Base-by-base conservation (phyloP, 2,329 filamentous ascomycete genomes). In the Escovopsis weberi region DNA sequence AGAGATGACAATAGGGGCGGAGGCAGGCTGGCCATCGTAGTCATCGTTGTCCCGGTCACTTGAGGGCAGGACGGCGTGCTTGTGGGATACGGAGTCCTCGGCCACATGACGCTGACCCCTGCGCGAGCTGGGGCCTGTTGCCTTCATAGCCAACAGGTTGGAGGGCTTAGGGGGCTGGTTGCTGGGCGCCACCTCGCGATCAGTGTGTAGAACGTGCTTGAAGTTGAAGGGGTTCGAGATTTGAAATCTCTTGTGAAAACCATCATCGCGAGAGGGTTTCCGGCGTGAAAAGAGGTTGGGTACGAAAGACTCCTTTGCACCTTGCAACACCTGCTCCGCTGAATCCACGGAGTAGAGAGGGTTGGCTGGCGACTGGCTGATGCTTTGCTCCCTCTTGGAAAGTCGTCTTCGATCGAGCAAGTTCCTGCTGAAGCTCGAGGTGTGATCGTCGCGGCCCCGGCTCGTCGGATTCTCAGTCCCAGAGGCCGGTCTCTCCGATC, bases 211-310 rank as follows among this genome's bases (percentile, higher is more conserved):
- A 32, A 81, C 65, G 56, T 81, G 77, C 53, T 80, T 75, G 47
- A 81, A 81, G 61, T 80, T 79, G 58, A 77, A 80, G 3, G 77
- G 77, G 1, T 65, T 70, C 1, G 77, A 81, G 42, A 81, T 81
- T 42, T 70, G 67, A 40, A 69, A 53, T 47, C 64, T 69, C 51
- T 58, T 69, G 28, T 30, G 28, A 8, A 30, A 30, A 42, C 52
- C 46, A 26, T 63, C 59, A 37, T 63, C 60, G 18, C 60, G 58
- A 26, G 57, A 56, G 10, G 52, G 51, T 50, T 68, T 70, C 42
- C 73, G 66, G 40, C 73, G 64, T 37, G 64, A 57, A 45, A 78
- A 75, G 37, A 78, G 59, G 9, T 65, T 63, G 6, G 70, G 67
- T 26, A 74, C 63, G 33, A 69, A 61, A 4, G 63, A 61, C 30